A percentile compares a stretch with the other conserved stretches of the same genome.
phyloP scores from a whole-genome alignment of 176 grass and related monocot genomes.

The Oryza rufipogon region DNA sequence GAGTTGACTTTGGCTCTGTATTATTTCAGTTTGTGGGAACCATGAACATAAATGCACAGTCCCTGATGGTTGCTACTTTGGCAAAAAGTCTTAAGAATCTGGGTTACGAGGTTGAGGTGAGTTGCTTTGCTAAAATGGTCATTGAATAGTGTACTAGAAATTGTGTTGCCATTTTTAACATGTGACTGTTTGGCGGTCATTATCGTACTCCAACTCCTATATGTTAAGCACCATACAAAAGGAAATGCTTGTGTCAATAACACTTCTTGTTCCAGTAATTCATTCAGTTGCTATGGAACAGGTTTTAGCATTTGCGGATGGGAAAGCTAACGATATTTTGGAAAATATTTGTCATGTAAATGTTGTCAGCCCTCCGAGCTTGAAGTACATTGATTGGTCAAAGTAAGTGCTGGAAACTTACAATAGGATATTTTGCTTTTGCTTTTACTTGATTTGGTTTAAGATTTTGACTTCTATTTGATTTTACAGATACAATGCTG shows the following conservation, averaged over 20 bases:
- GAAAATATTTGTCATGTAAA: constrained; percentile 60
- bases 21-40: constrained; percentile 72
- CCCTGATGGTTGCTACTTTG: constrained; percentile 82
- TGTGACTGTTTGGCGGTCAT: background rate
- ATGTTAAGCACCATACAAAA: background rate
- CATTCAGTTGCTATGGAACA: constrained; percentile 36
- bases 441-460: constrained; percentile 15
- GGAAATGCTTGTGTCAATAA: constrained; percentile 13
- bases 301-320: constrained; percentile 70
- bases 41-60: constrained; percentile 59
- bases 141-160: background rate
- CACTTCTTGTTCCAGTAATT: constrained; percentile 4
- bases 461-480: constrained; percentile 30
- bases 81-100: constrained; percentile 63
- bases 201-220: background rate
- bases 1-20: constrained; percentile 34
- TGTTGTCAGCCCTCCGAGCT: constrained; percentile 45
- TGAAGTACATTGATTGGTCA: constrained; percentile 73
- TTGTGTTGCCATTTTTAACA: background rate
- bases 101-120: constrained; percentile 78
- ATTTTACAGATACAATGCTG: constrained; percentile 71
- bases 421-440: constrained; percentile 23
- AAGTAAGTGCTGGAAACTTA: constrained; percentile 62
- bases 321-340: constrained; percentile 65
- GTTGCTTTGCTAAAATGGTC: constrained; percentile 28